Evolutionary conservation across 176 grass and related monocot species (phyloP), one percentile per base, ranked within the genome.

Genomic region (Themeda triandra): DNA sequence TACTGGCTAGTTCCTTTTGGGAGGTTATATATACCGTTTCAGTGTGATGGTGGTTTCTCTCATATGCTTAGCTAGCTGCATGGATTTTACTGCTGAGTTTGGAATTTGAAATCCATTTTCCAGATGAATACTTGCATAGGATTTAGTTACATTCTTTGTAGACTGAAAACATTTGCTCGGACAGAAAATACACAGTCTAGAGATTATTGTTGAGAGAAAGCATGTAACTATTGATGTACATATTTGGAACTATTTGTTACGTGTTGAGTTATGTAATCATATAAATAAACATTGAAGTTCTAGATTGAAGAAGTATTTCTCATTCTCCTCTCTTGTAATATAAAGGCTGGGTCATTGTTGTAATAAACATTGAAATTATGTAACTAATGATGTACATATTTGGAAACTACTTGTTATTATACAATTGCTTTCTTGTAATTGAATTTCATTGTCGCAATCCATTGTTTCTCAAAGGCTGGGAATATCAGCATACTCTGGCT

Each of bases 141-240:
- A 45, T 13, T 70, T 54, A 23, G 63, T 56, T 89, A 64, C 77
- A 63, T 84, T 89, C 30, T 76, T 83, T 73, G 32, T 65, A 0
- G 41, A 64, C 15, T 56, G 1, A 84, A 56, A 30, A 21, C 27
- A 44, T 28, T 84, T 14, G 67, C 35, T 17, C 1, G 3, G 7
- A 33, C 48, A 68, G 21, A 18, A 81, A 59, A 40, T 58, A 66
- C 42, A n/a, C n/a, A 32, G 14, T 54, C 27, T 60, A 69, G 24
- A 76, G 10, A 82, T 63, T 64, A 45, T 70, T 73, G n/a, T 29
- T 54, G 44, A 84, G 17, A 68, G 66, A 72, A 45, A 18, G 28
- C 10, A 83, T 39, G 23, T 54, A 70, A 54, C 10, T 13, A 35
- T 79, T 69, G 12, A 51, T 82, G 49, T 82, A 37, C 13, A 82